Conservation (phyloP, 768 basidiomycete species). For the Calocera cornea region DNA sequence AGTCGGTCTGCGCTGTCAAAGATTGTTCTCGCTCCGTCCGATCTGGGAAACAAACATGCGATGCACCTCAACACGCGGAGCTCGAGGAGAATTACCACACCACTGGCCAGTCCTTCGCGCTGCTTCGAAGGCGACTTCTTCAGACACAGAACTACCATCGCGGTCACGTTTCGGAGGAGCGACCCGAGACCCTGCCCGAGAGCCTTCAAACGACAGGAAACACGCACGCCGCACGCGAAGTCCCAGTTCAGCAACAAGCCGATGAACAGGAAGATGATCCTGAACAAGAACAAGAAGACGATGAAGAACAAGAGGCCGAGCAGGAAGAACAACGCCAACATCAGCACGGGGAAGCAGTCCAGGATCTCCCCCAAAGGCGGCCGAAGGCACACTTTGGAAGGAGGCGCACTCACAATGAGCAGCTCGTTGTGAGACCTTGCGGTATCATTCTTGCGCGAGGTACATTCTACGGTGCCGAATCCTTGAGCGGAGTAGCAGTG, state of each 20-base stretch:
- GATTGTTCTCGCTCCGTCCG: background rate
- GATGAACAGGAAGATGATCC: too few relatives aligned
- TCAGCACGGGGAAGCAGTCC: too few relatives aligned
- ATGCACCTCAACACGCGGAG: conserved; percentile 16
- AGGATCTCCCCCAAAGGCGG: background rate
- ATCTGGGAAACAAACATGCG: conserved; percentile 14
- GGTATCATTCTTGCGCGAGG: background rate
- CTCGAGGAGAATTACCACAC: too few relatives aligned
- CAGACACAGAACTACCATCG: too few relatives aligned
- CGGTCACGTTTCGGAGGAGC: conserved; percentile 20
- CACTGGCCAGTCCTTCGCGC: conserved; percentile 14
- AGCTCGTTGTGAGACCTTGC: conserved; percentile 5
- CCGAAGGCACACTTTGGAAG: conserved; percentile 1
- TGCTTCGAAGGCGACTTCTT: too few relatives aligned
- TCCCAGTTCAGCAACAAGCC: too few relatives aligned
- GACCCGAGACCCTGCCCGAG: too few relatives aligned
- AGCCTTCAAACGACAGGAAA: too few relatives aligned
- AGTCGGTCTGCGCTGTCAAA: conserved; percentile 15
- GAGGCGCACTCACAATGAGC: conserved; percentile 3
- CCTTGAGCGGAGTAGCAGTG: background rate
- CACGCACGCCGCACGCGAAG: too few relatives aligned
- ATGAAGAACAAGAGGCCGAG: too few relatives aligned
- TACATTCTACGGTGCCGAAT: background rate
- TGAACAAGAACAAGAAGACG: too few relatives aligned
- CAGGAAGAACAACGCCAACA: too few relatives aligned